Conservation (phyloP, 176 grass and related monocot genomes). For the Carex parvula region DNA sequence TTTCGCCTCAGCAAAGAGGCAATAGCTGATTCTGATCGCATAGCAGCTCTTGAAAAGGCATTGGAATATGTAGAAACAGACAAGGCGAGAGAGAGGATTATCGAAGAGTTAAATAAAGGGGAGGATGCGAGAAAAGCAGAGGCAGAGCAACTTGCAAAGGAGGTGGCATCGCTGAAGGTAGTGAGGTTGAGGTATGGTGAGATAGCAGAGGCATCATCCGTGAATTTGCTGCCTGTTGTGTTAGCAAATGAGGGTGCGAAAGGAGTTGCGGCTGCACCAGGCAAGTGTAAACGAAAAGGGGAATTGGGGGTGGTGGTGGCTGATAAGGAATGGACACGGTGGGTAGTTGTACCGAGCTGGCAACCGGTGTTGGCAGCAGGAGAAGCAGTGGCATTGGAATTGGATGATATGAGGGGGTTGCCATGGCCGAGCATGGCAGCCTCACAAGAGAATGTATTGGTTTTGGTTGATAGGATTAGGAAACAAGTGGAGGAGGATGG, state of each 20-base stretch:
- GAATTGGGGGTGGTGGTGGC: conserved; percentile 63
- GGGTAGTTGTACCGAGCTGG: conserved; percentile 80
- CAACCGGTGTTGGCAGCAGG: conserved; percentile 37
- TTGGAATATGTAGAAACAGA: conserved; percentile 56
- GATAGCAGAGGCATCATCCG: conserved; percentile 55
- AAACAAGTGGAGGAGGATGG: conserved; percentile 47
- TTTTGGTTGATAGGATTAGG: conserved; percentile 44
- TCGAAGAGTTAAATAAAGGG: conserved; percentile 34
- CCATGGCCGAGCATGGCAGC: conserved; percentile 37
- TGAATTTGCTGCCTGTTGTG: conserved; percentile 59
- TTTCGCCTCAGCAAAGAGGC: conserved; percentile 63
- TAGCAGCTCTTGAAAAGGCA: conserved; percentile 50
- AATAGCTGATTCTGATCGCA: conserved; percentile 22
- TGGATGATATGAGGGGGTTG: conserved; percentile 48
- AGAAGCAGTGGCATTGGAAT: conserved; percentile 62
- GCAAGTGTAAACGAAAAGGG: conserved; percentile 42
- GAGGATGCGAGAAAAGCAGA: conserved; percentile 21
- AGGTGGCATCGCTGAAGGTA: conserved; percentile 37
- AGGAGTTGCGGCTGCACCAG: conserved; percentile 43
- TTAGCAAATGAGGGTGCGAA: conserved; percentile 42
- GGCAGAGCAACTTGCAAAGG: neutral
- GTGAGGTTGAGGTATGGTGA: conserved; percentile 61
- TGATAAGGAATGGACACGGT: conserved; percentile 68
- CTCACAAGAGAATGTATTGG: conserved; percentile 47
- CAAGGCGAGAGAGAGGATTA: conserved; percentile 37